These are phyloP conservation scores for Cryomyces antarcticus DNA, from an alignment of 495 filamentous ascomycete genomes.

Conservation along the genomic window DNA sequence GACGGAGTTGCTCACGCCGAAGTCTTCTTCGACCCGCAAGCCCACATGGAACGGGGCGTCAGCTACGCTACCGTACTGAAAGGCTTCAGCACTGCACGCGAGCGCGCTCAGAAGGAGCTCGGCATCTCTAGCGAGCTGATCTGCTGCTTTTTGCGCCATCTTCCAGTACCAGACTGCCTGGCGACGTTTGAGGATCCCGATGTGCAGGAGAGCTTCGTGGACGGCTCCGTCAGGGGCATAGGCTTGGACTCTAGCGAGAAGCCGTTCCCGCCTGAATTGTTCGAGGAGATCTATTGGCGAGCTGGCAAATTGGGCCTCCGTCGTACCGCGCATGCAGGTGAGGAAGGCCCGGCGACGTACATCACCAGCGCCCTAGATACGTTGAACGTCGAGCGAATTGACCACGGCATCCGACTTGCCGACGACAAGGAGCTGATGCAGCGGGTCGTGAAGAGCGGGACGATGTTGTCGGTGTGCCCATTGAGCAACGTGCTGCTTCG, in stretches of 20 bases:
- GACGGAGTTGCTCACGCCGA: slow-evolving; percentile 57
- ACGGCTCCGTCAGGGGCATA: slow-evolving; percentile 36
- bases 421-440: slow-evolving; percentile 39
- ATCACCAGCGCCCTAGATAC: slow-evolving; percentile 40
- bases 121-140: slow-evolving; percentile 42
- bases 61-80: slow-evolving; percentile 35
- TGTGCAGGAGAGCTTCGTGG: slow-evolving; percentile 28
- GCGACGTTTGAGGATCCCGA: slow-evolving; percentile 28
- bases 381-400: slow-evolving; percentile 39
- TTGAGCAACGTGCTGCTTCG: slow-evolving; percentile 49
- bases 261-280: slow-evolving; percentile 41
- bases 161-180: slow-evolving; percentile 33
- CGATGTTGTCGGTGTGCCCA: slow-evolving; percentile 50
- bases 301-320: slow-evolving; percentile 31
- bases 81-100: slow-evolving; percentile 37
- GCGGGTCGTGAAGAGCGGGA: slow-evolving; percentile 31
- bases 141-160: slow-evolving; percentile 48
- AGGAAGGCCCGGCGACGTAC: slow-evolving; percentile 51
- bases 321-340: slow-evolving; percentile 52
- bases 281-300: slow-evolving; percentile 33
- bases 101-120: slow-evolving; percentile 39
- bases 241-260: slow-evolving; percentile 49
- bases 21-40: slow-evolving; percentile 66
- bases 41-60: slow-evolving; percentile 43
- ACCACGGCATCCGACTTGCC: slow-evolving; percentile 48